Conservation (phyloP, 2,329 filamentous ascomycete species). For the Aspergillus melleus region DNA sequence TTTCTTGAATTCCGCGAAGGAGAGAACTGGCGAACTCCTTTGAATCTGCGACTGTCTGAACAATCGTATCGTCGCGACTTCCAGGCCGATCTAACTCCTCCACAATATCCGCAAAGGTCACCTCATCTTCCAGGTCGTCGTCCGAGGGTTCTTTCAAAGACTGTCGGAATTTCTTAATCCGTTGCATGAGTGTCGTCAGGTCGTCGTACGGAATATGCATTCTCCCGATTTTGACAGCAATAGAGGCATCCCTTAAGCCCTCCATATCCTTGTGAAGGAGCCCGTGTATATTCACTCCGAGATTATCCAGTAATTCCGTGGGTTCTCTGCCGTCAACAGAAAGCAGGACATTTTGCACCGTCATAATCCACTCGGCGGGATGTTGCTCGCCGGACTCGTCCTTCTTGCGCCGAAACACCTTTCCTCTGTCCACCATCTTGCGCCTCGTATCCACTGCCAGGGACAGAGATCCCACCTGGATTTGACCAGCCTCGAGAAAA, state of each 20-base stretch:
- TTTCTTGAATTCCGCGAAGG: constrained; percentile 88
- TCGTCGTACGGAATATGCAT: constrained; percentile 91
- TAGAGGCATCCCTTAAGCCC: constrained; percentile 83
- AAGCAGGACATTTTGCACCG: constrained; percentile 81
- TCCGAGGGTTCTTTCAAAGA: constrained; percentile 34
- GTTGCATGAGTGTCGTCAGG: constrained; percentile 53
- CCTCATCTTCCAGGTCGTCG: constrained; percentile 54
- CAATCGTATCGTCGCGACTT: constrained; percentile 66
- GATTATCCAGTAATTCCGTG: constrained; percentile 83
- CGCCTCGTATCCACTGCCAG: constrained; percentile 86
- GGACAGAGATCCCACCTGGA: constrained; percentile 82
- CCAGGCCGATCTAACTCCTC: constrained; percentile 71
- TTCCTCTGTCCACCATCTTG: constrained; percentile 86
- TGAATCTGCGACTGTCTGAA: constrained; percentile 84
- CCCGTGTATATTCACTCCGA: constrained; percentile 86
- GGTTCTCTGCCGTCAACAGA: constrained; percentile 81
- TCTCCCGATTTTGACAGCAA: constrained; percentile 86
- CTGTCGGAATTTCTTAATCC: constrained; percentile 35
- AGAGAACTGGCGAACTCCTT: constrained; percentile 91
- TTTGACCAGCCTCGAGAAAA: constrained; percentile 75
- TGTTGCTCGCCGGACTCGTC: constrained; percentile 62
- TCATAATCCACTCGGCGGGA: constrained; percentile 93
- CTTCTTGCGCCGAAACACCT: constrained; percentile 80
- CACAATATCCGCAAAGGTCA: constrained; percentile 70
- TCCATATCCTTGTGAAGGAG: constrained; percentile 82